Evolutionary conservation across 202 grass and related monocot species (phyloP).

Genomic region (Musa balbisiana): DNA sequence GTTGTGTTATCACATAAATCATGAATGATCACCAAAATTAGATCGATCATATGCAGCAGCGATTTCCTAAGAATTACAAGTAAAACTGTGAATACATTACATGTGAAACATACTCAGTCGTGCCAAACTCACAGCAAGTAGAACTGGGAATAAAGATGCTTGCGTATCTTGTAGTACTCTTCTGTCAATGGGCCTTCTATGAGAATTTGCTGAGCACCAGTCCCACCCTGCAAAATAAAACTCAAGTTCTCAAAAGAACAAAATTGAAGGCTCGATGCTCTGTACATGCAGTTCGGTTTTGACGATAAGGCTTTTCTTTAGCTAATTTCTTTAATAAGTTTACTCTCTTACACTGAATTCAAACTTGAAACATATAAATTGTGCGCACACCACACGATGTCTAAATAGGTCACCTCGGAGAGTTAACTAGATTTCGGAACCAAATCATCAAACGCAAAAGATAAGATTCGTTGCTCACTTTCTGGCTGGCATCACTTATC

Average conservation of each 20-base stretch:
- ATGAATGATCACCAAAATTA: neutral
- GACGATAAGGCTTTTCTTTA: no score
- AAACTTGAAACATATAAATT: no score
- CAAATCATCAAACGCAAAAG: neutral
- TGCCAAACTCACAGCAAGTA: conserved; percentile 40
- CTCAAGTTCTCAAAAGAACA: neutral
- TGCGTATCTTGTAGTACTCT: conserved; percentile 81
- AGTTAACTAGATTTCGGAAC: no score
- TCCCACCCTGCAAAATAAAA: conserved; percentile 34
- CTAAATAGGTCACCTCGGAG: no score
- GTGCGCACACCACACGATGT: no score
- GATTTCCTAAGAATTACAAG: neutral
- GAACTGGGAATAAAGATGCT: conserved; percentile 81
- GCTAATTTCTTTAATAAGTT: no score
- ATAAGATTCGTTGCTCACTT: conserved; percentile 32
- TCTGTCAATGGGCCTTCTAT: conserved; percentile 76
- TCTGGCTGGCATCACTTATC: conserved; percentile 65
- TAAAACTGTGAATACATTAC: neutral
- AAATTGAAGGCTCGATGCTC: neutral
- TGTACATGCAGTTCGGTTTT: no score
- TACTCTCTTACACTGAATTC: no score
- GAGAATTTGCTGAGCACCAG: conserved; percentile 65
- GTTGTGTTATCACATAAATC: neutral
- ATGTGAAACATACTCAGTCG: neutral
- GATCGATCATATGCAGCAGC: neutral